Evolutionary conservation across 2,329 filamentous ascomycete genomes (phyloP), one percentile per base, ranked within the genome.

Genomic region (Tolypocladium nubicola): DNA sequence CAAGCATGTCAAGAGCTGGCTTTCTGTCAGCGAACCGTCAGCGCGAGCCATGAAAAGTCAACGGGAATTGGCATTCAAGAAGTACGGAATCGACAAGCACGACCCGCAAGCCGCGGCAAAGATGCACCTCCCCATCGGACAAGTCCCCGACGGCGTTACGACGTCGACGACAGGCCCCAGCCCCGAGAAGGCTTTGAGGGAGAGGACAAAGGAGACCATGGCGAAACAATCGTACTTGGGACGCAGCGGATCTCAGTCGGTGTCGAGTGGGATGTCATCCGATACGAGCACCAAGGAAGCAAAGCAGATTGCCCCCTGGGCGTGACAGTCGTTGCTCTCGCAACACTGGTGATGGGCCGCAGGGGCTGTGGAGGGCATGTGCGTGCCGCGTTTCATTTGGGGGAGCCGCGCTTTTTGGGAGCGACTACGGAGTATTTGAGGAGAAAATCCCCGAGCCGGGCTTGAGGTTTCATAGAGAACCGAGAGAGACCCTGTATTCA

Each of bases 11-110:
- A 81, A 77, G 58, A 72, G 70, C 50, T 81, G 79, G 79, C 64
- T 80, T 9, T 70, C 71, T 1, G 70, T 73, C 26, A 77, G 74
- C 53, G 79, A 82, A 60, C 79, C 79, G 13, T 80, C 79, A 0
- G 70, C 71, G 1, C 75, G 78, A 50, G 79, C 77, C 1, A 68
- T 79, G 61, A 77, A 75, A 61, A 65, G 75, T 16, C 75, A 79
- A 60, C 76, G 74, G 62, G 73, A 69, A 55, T 70, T 72, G 16
- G 68, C 71, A 1, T 79, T 71, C 60, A 68, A 71, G 52, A 75
- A 69, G 47, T 73, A 75, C n/a, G 76, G 76, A 23, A 66, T 80
- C 54, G 66, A 74, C 21, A 66, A 66, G 52, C 70, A 73, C 30
- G 76, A 79, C 52, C 75, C 77, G 5, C 65, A 66, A 19, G 75